These are phyloP conservation scores for Dictyostelium capitatum DNA, from an alignment of 78 protist species.

Conservation along the genomic window DNA sequence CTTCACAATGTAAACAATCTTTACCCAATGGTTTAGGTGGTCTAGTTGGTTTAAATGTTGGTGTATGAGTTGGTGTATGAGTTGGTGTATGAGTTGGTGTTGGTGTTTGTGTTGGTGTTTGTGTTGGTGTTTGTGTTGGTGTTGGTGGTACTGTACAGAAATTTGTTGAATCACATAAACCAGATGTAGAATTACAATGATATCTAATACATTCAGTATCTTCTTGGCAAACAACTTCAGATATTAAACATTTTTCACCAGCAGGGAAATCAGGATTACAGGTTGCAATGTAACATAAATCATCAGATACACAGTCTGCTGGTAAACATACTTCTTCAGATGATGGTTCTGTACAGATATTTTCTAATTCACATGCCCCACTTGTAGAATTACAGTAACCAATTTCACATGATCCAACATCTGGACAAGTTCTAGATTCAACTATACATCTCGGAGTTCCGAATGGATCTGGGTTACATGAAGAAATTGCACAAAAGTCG, in stretches of 20 bases:
- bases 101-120: not conserved
- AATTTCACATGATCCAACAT: conserved; percentile 7
- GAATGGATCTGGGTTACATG: not conserved
- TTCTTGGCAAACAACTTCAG: not conserved
- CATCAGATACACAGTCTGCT: not conserved
- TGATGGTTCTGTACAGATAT: not conserved
- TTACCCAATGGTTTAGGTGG: not conserved
- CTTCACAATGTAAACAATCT: not conserved
- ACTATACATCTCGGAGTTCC: not conserved
- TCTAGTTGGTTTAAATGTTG: not conserved
- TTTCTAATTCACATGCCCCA: not conserved
- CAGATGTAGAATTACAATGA: not conserved
- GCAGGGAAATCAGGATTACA: not conserved
- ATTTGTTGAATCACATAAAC: not conserved
- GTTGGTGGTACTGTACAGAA: not conserved
- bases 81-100: conserved; percentile 5
- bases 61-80: not conserved
- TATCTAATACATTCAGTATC: not conserved
- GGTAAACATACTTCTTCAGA: conserved; percentile 9
- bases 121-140: not conserved
- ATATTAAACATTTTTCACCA: not conserved
- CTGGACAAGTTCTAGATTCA: not conserved
- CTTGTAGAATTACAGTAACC: not conserved
- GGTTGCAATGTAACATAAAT: not conserved
- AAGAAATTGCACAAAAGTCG: no score